Evolutionary conservation across 2,329 filamentous ascomycete genomes (phyloP).

Genomic region (Exophiala bonariae): DNA sequence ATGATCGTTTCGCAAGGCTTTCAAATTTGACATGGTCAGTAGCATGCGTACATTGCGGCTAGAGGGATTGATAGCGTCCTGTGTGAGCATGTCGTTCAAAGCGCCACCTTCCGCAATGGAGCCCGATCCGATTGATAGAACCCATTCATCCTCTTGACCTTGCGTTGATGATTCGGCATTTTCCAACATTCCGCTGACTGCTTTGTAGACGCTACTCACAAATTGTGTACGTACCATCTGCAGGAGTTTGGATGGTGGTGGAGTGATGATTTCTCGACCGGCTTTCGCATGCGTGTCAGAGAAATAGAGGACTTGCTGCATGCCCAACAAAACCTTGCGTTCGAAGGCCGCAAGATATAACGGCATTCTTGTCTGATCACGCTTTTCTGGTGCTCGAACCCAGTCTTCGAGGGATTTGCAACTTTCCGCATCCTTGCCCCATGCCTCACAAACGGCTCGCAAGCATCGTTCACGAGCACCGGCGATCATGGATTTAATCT

Average conservation of each 20-base stretch:
- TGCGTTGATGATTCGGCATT: constrained; percentile 80
- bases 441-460: constrained; percentile 80
- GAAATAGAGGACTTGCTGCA: constrained; percentile 96
- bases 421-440: constrained; percentile 91
- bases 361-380: constrained; percentile 90
- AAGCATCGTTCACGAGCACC: constrained; percentile 81
- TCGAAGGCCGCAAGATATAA: constrained; percentile 83
- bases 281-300: constrained; percentile 78
- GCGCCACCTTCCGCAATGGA: constrained; percentile 28
- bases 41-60: constrained; percentile 87
- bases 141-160: constrained; percentile 56
- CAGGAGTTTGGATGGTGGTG: constrained; percentile 81
- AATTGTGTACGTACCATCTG: constrained; percentile 92
- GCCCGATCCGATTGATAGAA: constrained; percentile 45
- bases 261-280: constrained; percentile 75
- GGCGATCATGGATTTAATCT: constrained; percentile 73
- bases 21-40: constrained; percentile 88
- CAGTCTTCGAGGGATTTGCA: constrained; percentile 93
- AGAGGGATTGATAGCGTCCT: constrained; percentile 53
- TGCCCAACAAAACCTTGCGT: constrained; percentile 73
- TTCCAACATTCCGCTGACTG: constrained; percentile 92
- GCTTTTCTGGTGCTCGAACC: constrained; percentile 77
- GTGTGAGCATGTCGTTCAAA: constrained; percentile 42
- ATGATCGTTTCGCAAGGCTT: constrained; percentile 75
- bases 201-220: constrained; percentile 90